A percentile compares a stretch with the other conserved stretches of the same genome.
phyloP scores from a whole-genome alignment of 345 rosid species.

The Brassica nigra region DNA sequence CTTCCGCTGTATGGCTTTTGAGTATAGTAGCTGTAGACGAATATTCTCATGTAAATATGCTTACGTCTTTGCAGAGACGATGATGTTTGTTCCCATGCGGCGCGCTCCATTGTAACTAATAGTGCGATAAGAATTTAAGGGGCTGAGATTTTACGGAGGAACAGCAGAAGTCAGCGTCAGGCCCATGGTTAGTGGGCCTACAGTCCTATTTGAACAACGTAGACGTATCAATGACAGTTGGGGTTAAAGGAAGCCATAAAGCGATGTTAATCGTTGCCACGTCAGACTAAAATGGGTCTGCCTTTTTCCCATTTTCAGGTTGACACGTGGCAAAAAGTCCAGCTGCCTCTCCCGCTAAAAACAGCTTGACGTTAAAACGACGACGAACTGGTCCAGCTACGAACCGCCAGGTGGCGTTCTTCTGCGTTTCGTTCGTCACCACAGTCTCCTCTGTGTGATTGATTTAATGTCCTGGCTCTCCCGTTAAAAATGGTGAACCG shows the following conservation, averaged over 20 bases:
- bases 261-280: slow-evolving; percentile 9
- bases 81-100: neutral
- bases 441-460: slow-evolving; percentile 18
- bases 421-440: slow-evolving; percentile 20
- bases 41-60: slow-evolving; percentile 34
- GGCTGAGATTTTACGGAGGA: slow-evolving; percentile 8
- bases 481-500: slow-evolving; percentile 43
- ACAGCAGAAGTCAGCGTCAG: neutral
- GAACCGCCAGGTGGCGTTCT: slow-evolving; percentile 29
- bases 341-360: slow-evolving; percentile 31
- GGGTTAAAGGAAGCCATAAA: neutral
- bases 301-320: neutral
- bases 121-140: neutral
- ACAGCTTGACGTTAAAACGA: slow-evolving; percentile 20
- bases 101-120: neutral
- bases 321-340: neutral
- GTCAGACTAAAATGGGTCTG: slow-evolving; percentile 1
- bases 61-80: slow-evolving; percentile 11
- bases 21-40: slow-evolving; percentile 2
- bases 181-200: slow-evolving; percentile 29
- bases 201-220: slow-evolving; percentile 8
- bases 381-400: slow-evolving; percentile 7
- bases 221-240: neutral
- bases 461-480: slow-evolving; percentile 14
- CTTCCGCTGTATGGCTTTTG: slow-evolving; percentile 9